Evolutionary conservation across 208 protist genomes (phyloP), one percentile per base, ranked within the genome.

Genomic region (Kentomonas sorsogonicus): DNA sequence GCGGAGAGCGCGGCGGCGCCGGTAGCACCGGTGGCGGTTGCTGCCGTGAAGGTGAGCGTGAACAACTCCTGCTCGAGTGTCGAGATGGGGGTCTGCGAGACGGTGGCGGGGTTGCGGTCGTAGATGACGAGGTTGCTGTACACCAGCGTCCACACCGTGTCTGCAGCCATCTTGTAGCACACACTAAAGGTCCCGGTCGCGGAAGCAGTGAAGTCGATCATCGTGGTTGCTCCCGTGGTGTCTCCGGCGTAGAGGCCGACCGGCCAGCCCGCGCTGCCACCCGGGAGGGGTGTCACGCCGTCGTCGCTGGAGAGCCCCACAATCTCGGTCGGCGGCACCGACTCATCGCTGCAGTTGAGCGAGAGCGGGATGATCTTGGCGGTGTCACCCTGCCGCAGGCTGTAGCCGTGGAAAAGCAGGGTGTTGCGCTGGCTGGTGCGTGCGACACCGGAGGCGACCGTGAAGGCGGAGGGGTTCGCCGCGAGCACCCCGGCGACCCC

Each of bases 121-220:
- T 54, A 39, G 62, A 95, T 79, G 47, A 53, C 58, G 23, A 95
- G 77, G 68, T 81, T 61, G 30, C 66, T 56, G 69, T 95, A 91
- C 38, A 95, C 81, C n/a, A 89, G 65, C 23, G 89, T 95, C 86
- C 89, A 95, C 36, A 93, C 83, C 38, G 71, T 76, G 52, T 95
- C 89, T 16, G 55, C 50, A 23, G 66, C 69, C 20, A 93, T 77
- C 10, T 74, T 72, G 69, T 95, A 95, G 57, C 89, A 95, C 55
- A 95, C 83, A 53, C 77, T 92, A 63, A 73, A 93, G 3, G 29
- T 74, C 4, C 83, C 89, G 7, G 45, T 71, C 11, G 31, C 54
- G 7, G n/a, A 72, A 7, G 78, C 63, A 33, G 68, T 86, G 56
- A 95, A 77, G 66, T 77, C 83, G 45, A 95, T 56, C 30, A 63